Conservation (phyloP, 768 basidiomycete species). For the Kwoniella newhampshirensis region DNA sequence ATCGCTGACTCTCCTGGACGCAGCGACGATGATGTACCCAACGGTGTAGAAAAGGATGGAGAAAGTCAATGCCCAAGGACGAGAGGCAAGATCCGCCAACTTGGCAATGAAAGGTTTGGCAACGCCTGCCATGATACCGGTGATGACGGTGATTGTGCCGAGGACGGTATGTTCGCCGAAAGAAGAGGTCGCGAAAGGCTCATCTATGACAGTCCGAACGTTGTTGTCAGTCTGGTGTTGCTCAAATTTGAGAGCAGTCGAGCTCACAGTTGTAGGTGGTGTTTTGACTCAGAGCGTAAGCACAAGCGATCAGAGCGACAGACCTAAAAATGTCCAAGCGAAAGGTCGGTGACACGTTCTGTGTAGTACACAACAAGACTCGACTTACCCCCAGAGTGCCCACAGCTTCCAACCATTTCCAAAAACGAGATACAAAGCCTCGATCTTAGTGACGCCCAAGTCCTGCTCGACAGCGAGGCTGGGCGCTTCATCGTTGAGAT, state of each 20-base stretch:
- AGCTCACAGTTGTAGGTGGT: constrained; percentile 34
- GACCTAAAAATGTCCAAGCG: constrained; percentile 9
- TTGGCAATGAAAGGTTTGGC: constrained; percentile 48
- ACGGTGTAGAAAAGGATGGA: constrained; percentile 39
- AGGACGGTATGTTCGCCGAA: constrained; percentile 45
- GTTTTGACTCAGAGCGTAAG: constrained; percentile 26
- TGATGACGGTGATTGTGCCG: constrained; percentile 41
- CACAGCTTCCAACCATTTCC: constrained; percentile 37
- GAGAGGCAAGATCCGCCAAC: constrained; percentile 43
- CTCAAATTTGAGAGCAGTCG: no score
- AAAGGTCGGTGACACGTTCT: background rate
- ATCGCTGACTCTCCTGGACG: constrained; percentile 31
- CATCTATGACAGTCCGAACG: constrained; percentile 2
- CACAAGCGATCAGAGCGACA: constrained; percentile 33
- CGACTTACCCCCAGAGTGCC: constrained; percentile 32
- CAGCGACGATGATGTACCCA: constrained; percentile 48
- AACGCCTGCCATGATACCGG: constrained; percentile 39
- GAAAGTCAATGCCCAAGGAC: constrained; percentile 39
- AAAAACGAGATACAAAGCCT: constrained; percentile 44
- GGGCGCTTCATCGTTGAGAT: background rate
- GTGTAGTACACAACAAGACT: constrained; percentile 3
- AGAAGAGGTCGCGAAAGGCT: constrained; percentile 41
- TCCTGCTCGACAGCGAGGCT: constrained; percentile 20
- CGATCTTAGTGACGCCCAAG: constrained; percentile 42
- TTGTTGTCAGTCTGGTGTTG: background rate